Evolutionary conservation across 2,329 filamentous ascomycete species (phyloP).

Genomic region (Lizonia empirigonia): DNA sequence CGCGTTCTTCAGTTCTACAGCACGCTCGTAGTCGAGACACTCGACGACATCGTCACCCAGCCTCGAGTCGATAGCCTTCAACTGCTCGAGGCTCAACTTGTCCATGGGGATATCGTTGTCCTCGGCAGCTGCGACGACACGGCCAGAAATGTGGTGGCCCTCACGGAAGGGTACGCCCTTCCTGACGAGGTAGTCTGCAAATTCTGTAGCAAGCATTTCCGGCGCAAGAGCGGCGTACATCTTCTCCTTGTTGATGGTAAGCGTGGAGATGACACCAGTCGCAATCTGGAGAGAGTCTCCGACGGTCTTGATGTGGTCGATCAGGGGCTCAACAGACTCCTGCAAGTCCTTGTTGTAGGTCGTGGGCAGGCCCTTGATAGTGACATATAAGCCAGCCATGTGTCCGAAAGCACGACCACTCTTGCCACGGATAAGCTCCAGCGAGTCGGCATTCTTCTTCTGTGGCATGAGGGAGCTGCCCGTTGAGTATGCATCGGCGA

Average conservation of each 20-base stretch:
- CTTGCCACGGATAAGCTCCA: constrained; percentile 79
- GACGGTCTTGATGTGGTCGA: constrained; percentile 82
- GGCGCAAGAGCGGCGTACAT: constrained; percentile 81
- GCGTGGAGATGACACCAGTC: constrained; percentile 76
- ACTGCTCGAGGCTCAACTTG: constrained; percentile 67
- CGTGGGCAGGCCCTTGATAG: constrained; percentile 74
- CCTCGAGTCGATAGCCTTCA: constrained; percentile 69
- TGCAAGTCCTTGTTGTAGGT: constrained; percentile 95
- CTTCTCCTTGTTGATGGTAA: constrained; percentile 71
- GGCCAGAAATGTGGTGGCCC: constrained; percentile 78
- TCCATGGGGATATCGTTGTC: constrained; percentile 70
- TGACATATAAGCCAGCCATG: constrained; percentile 80
- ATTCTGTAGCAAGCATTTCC: constrained; percentile 79
- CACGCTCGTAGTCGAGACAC: constrained; percentile 80
- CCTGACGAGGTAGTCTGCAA: constrained; percentile 68
- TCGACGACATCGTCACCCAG: constrained; percentile 74
- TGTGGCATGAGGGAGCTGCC: constrained; percentile 80
- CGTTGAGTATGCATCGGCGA: constrained; percentile 81
- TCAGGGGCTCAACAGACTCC: constrained; percentile 82
- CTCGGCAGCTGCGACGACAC: constrained; percentile 74
- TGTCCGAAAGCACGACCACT: constrained; percentile 77
- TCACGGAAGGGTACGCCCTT: constrained; percentile 78
- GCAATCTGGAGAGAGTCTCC: constrained; percentile 82
- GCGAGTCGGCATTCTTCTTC: constrained; percentile 80
- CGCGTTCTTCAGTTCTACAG: constrained; percentile 78